Evolutionary conservation across 768 basidiomycete species (phyloP), one percentile per base, ranked within the genome.

Genomic region (Mycena vulgaris): DNA sequence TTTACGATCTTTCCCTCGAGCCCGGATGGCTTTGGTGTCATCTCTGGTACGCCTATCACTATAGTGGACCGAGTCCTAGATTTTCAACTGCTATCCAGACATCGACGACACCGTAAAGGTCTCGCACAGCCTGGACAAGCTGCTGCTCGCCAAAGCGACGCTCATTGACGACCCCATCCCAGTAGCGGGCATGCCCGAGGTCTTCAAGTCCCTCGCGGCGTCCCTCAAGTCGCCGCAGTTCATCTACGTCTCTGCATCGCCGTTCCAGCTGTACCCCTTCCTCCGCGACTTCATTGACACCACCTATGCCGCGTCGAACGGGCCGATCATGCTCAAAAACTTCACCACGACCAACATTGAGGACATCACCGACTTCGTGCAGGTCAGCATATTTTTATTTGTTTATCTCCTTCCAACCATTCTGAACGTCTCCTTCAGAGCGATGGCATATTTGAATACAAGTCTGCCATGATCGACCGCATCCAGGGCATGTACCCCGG

Each of bases 191-290:
- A 86, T 86, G 85, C 84, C 85, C 1, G 78, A 81, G 45, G 77
- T 86, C n/a, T 86, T 82, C 71, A 72, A 73, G 5, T 81, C 82
- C 5, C 80, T 86, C 37, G 74, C 81, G 10, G 66, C 69, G 30
- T 80, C 82, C 1, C 80, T 86, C 47, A 72, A 79, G 47, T 69
- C 78, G 0, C 83, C 85, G 7, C 79, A 81, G 55, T 86, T 86
- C 76, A 76, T 85, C 63, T 86, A 84, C 65, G 74, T 85, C 42
- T 81, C 82, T n/a, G 84, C 82, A 2, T 85, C 83, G 2, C 84
- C 84, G 2, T 84, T 83, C 78, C 83, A 85, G 71, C 78, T 86
- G 13, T 83, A 84, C 70, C 84, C 84, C n/a, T 85, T 85, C 79
- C 79, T 86, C 14, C 78, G 78, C 48, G 68, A 75, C 21, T 86